A percentile compares a stretch with the other conserved stretches of the same genome.
phyloP scores from a whole-genome alignment of 23 red algal species.

The Cyanidioschyzon merolae region DNA sequence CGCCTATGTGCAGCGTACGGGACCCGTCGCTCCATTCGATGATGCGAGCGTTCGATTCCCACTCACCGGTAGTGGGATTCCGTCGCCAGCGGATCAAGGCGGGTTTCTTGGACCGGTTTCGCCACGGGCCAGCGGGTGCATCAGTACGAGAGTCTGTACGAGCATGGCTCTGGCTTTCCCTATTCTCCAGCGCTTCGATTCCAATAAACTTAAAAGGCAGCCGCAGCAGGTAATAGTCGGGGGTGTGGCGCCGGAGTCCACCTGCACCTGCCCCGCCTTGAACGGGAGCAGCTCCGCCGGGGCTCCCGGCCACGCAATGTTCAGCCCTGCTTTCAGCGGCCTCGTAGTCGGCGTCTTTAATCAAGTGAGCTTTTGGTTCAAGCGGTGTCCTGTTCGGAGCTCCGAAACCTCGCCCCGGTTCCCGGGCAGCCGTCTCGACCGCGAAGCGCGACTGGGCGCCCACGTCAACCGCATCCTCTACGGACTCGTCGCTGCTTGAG shows the following conservation, averaged over 20 bases:
- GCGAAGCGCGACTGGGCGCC: not conserved
- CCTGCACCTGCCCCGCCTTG: not conserved
- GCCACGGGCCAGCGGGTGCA: not conserved
- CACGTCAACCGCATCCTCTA: not conserved
- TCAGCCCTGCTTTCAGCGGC: no score
- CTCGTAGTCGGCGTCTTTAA: not conserved
- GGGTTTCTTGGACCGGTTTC: not conserved
- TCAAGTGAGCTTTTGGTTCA: not conserved
- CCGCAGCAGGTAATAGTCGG: not conserved
- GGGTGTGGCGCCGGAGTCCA: not conserved
- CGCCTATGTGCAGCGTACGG: constrained; percentile 14
- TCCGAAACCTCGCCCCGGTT: not conserved
- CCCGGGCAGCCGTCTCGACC: not conserved
- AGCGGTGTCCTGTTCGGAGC: not conserved
- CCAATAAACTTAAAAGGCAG: constrained; percentile 5
- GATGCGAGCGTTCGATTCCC: constrained; percentile 22
- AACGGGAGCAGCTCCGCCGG: not conserved
- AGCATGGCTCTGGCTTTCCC: no score
- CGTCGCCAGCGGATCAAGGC: constrained; percentile 4
- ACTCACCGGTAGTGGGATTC: not conserved
- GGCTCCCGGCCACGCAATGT: no score
- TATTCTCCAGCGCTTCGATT: not conserved
- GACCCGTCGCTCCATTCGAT: constrained; percentile 26
- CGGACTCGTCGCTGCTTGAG: not conserved
- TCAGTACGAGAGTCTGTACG: not conserved